Evolutionary conservation across 1,284 basidiomycete genomes (phyloP).

Genomic region (Cutaneotrichosporon cutaneum): DNA sequence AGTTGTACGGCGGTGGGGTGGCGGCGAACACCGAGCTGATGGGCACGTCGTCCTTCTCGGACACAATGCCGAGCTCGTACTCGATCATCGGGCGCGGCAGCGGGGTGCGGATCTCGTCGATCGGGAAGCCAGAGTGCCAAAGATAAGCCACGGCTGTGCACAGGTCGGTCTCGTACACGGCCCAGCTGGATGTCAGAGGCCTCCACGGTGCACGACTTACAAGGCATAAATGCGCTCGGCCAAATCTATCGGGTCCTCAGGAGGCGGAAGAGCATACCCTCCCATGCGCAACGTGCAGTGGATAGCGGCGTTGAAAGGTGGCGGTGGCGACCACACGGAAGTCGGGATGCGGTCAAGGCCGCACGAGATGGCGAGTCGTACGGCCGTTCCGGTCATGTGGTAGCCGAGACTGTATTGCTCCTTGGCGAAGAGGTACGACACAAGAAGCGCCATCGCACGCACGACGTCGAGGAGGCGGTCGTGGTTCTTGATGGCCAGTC

Average conservation of each 20-base stretch:
- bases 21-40: constrained; percentile 21
- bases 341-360: constrained; percentile 32
- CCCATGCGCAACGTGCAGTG: constrained; percentile 29
- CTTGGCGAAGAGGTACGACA: constrained; percentile 33
- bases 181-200: constrained; percentile 31
- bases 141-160: constrained; percentile 36
- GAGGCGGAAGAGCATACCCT: constrained; percentile 25
- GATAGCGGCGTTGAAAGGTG: constrained; percentile 26
- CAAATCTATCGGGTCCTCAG: constrained; percentile 28
- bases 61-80: constrained; percentile 31
- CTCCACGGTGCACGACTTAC: constrained; percentile 12
- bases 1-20: constrained; percentile 5
- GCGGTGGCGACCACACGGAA: constrained; percentile 22
- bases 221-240: constrained; percentile 39
- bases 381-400: constrained; percentile 28
- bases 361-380: constrained; percentile 32
- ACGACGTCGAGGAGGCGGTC: constrained; percentile 40
- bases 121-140: constrained; percentile 35
- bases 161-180: constrained; percentile 36
- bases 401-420: constrained; percentile 36
- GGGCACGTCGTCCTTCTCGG: constrained; percentile 27
- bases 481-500: constrained; percentile 27
- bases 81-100: constrained; percentile 35
- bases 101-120: constrained; percentile 36
- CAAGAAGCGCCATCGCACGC: constrained; percentile 33